Evolutionary conservation across 768 basidiomycete species (phyloP).

Genomic region (Kwoniella dejecticola): DNA sequence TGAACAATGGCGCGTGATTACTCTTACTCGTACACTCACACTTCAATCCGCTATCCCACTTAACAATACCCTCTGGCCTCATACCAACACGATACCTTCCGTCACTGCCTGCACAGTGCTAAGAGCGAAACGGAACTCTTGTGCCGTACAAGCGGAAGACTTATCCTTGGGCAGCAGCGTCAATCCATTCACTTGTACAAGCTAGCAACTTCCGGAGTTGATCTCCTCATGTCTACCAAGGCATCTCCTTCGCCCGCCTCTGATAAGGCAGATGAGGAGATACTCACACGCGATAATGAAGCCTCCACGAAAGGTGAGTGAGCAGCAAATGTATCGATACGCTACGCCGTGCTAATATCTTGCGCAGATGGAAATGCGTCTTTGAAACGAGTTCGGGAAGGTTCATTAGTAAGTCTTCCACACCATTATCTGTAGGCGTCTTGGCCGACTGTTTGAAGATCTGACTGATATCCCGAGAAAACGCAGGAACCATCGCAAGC

Average conservation of each 20-base stretch:
- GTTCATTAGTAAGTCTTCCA: slow-evolving; percentile 37
- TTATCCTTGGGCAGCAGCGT: no score
- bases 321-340: no score
- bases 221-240: slow-evolving; percentile 18
- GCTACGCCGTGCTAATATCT: not conserved
- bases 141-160: no score
- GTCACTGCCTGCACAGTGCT: no score
- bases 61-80: not conserved
- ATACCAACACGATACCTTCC: no score
- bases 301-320: slow-evolving; percentile 9
- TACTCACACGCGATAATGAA: not conserved
- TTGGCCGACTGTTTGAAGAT: no score
- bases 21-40: not conserved
- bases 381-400: slow-evolving; percentile 42
- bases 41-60: not conserved
- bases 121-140: no score
- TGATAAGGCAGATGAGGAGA: not conserved
- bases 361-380: slow-evolving; percentile 12
- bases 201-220: no score
- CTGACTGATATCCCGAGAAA: not conserved
- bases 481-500: slow-evolving; percentile 39
- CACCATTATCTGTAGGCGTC: not conserved
- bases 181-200: no score
- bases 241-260: slow-evolving; percentile 18
- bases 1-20: slow-evolving; percentile 9